A percentile compares a stretch with the other conserved stretches of the same genome.
phyloP scores from a whole-genome alignment of 768 basidiomycete species.

The Kwoniella newhampshirensis region DNA sequence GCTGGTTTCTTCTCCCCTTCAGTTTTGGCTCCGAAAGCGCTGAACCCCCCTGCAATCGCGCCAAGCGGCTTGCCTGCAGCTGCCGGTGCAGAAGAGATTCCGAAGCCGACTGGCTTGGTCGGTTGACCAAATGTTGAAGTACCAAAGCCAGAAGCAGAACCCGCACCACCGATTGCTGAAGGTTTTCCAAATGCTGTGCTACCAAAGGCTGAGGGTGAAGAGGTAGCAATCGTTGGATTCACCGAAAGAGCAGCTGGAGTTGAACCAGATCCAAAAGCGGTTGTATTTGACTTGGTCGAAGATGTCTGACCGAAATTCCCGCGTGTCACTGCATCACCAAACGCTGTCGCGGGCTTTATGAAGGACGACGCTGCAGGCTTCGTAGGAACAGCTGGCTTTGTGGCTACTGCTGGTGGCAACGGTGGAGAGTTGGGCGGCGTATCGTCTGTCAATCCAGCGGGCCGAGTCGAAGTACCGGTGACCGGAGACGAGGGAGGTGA shows the following conservation, averaged over 20 bases:
- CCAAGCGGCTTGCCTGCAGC: slow-evolving; percentile 18
- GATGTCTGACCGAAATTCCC: slow-evolving; percentile 36
- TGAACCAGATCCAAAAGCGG: slow-evolving; percentile 24
- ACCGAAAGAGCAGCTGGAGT: slow-evolving; percentile 24
- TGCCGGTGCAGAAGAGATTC: slow-evolving; percentile 7
- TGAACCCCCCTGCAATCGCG: slow-evolving; percentile 39
- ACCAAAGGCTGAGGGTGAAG: slow-evolving; percentile 52
- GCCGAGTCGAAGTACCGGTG: slow-evolving; percentile 2
- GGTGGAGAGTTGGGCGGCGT: slow-evolving; percentile 39
- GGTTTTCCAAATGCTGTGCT: slow-evolving; percentile 31
- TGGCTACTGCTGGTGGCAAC: not conserved
- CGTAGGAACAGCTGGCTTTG: slow-evolving; percentile 1
- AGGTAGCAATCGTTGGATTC: slow-evolving; percentile 7
- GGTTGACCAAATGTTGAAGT: slow-evolving; percentile 55
- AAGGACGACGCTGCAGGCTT: slow-evolving; percentile 24
- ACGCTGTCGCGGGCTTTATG: slow-evolving; percentile 46
- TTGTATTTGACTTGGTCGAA: slow-evolving; percentile 17
- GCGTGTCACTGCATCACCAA: slow-evolving; percentile 25
- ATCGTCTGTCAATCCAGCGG: slow-evolving; percentile 33
- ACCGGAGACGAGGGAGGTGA: slow-evolving; percentile 41
- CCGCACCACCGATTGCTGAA: slow-evolving; percentile 53
- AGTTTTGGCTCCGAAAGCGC: slow-evolving; percentile 38
- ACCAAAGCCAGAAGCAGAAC: slow-evolving; percentile 32
- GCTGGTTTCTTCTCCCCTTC: slow-evolving; percentile 3
- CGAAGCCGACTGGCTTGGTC: slow-evolving; percentile 26